Evolutionary conservation across 1,284 basidiomycete genomes (phyloP).

Genomic region (Marasmius tenuissimus): DNA sequence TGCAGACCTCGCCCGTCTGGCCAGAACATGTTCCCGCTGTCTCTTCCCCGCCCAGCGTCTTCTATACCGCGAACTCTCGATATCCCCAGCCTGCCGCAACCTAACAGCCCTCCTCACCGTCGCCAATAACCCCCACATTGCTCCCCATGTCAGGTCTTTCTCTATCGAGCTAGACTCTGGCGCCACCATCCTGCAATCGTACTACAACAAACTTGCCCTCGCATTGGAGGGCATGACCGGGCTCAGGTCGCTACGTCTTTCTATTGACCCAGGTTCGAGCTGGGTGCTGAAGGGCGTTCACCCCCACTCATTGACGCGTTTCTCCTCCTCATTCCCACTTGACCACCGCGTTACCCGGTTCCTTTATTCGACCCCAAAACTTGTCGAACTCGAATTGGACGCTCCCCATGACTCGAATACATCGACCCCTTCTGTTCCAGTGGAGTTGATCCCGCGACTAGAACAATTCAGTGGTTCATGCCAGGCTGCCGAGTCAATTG

Average conservation of each 20-base stretch:
- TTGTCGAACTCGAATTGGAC: conserved; percentile 56
- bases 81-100: conserved; percentile 44
- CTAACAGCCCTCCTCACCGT: conserved; percentile 53
- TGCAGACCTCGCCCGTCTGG: conserved; percentile 44
- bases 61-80: conserved; percentile 58
- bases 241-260: conserved; percentile 57
- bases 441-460: conserved; percentile 46
- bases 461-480: conserved; percentile 61
- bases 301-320: conserved; percentile 46
- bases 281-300: conserved; percentile 47
- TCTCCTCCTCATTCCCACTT: conserved; percentile 58
- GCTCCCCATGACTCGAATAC: conserved; percentile 27
- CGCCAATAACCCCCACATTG: conserved; percentile 50
- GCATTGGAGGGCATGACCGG: conserved; percentile 60
- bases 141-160: conserved; percentile 59
- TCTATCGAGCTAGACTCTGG: conserved; percentile 48
- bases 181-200: conserved; percentile 39
- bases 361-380: conserved; percentile 48
- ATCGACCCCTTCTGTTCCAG: conserved; percentile 31
- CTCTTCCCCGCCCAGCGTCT: conserved; percentile 51
- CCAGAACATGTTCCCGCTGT: conserved; percentile 42
- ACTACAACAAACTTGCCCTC: conserved; percentile 46
- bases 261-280: conserved; percentile 47
- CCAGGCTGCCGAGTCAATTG: conserved; percentile 49
- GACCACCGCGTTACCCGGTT: conserved; percentile 57